phyloP scores from a whole-genome alignment of 768 basidiomycete genomes.

The Rhodotorula taiwanensis region DNA sequence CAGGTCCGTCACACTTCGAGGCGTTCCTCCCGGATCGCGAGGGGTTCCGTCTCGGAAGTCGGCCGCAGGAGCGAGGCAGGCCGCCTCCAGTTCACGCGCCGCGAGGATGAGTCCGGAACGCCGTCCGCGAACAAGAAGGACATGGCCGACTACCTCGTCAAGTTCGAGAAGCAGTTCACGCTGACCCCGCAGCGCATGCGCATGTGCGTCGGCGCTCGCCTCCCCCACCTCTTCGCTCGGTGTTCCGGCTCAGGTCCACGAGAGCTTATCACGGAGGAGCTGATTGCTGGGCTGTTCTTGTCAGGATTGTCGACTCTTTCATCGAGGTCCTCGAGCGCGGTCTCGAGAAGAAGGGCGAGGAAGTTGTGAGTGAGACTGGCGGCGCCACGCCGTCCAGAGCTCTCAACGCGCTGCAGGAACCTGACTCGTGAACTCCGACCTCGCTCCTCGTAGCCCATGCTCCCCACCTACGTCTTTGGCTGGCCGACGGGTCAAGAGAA shows the following conservation, averaged over 20 bases:
- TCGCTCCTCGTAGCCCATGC: conserved; percentile 63
- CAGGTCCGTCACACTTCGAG: conserved; percentile 18
- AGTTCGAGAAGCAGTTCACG: conserved; percentile 52
- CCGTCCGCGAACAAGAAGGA: conserved; percentile 72
- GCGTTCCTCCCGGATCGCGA: conserved; percentile 11
- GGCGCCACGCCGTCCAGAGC: not conserved
- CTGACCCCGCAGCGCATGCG: conserved; percentile 85
- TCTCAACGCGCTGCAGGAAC: not conserved
- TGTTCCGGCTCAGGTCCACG: not conserved
- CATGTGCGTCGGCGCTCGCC: conserved; percentile 36
- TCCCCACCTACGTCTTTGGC: conserved; percentile 86
- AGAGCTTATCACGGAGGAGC: conserved; percentile 38
- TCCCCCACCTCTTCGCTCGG: too few species aligned
- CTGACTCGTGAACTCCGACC: too few species aligned
- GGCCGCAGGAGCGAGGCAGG: conserved; percentile 21
- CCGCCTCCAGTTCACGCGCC: conserved; percentile 24
- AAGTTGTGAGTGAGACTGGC: conserved; percentile 88
- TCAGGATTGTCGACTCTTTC: conserved; percentile 92
- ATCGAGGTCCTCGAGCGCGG: conserved; percentile 84
- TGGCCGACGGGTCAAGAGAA: conserved; percentile 86
- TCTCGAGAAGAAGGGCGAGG: conserved; percentile 69
- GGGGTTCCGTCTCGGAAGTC: conserved; percentile 30
- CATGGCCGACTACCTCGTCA: conserved; percentile 35
- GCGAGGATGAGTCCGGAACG: conserved; percentile 56
- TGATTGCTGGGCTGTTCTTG: conserved; percentile 24